These are phyloP conservation scores for Amanita rubescens DNA, from an alignment of 768 basidiomycete species.

Conservation along the genomic window DNA sequence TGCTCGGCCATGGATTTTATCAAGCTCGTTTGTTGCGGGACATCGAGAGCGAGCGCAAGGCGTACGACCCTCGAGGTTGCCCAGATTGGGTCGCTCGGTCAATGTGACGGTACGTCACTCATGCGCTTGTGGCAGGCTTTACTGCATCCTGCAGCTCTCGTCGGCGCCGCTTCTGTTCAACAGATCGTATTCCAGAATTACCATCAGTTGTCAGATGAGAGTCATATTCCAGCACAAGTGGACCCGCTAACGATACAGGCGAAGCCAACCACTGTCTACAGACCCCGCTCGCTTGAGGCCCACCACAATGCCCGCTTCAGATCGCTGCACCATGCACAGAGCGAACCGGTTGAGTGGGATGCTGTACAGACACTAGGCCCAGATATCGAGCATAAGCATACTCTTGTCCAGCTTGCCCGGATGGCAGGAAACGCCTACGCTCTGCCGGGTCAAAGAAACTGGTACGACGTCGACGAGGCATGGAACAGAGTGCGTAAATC, in stretches of 20 bases:
- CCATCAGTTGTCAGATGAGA: slow-evolving; percentile 7
- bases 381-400: slow-evolving; percentile 72
- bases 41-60: not conserved
- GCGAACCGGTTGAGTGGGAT: slow-evolving; percentile 61
- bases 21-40: too few relatives aligned
- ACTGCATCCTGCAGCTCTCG: too few relatives aligned
- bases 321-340: slow-evolving; percentile 42
- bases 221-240: not conserved
- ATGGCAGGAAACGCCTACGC: slow-evolving; percentile 92
- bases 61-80: not conserved
- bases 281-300: slow-evolving; percentile 45
- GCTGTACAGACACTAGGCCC: slow-evolving; percentile 60
- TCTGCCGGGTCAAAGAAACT: slow-evolving; percentile 57
- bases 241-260: slow-evolving; percentile 30
- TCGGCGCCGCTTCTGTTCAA: slow-evolving; percentile 9
- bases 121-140: too few relatives aligned
- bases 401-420: slow-evolving; percentile 73
- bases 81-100: not conserved
- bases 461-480: slow-evolving; percentile 71
- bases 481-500: slow-evolving; percentile 52
- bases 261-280: slow-evolving; percentile 49
- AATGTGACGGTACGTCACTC: not conserved
- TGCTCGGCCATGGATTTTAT: too few relatives aligned
- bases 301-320: slow-evolving; percentile 46
- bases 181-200: slow-evolving; percentile 18